These are phyloP conservation scores for Diaporthe capsici DNA, from an alignment of 2,329 filamentous ascomycete species.

Conservation along the genomic window DNA sequence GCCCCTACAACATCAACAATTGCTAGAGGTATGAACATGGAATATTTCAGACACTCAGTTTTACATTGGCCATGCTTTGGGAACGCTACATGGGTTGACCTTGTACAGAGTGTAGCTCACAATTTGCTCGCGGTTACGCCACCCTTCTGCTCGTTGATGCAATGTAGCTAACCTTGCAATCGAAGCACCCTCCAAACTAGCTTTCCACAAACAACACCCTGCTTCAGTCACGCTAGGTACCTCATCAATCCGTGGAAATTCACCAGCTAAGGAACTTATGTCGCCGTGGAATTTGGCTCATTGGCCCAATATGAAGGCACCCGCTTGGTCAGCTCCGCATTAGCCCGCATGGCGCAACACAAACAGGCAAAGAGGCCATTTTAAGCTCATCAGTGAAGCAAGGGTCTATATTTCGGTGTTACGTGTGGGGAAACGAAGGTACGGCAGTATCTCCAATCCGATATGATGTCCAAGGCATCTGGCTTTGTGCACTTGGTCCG, in stretches of 20 bases:
- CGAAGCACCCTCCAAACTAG: neutral
- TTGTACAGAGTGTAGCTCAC: neutral
- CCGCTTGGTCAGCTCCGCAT: neutral
- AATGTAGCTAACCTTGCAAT: neutral
- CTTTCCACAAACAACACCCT: neutral
- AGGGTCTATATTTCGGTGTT: neutral
- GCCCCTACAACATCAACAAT: no score
- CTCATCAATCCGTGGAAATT: no score
- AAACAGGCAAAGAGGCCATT: constrained; percentile 1
- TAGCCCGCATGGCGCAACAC: constrained; percentile 11
- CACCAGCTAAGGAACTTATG: neutral
- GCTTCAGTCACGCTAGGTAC: neutral
- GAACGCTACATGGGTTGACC: constrained; percentile 1
- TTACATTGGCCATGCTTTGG: neutral
- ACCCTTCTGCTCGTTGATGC: neutral
- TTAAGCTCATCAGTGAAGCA: constrained; percentile 4
- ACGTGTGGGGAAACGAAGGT: neutral
- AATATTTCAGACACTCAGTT: neutral
- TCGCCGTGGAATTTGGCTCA: neutral
- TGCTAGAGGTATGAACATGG: fast-evolving
- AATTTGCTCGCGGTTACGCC: constrained; percentile 22
- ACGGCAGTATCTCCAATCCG: no score
- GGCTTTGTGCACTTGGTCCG: neutral
- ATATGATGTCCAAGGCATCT: no score
- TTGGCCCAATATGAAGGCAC: neutral